phyloP scores from a whole-genome alignment of 345 rosid species.

The Corchorus capsularis region DNA sequence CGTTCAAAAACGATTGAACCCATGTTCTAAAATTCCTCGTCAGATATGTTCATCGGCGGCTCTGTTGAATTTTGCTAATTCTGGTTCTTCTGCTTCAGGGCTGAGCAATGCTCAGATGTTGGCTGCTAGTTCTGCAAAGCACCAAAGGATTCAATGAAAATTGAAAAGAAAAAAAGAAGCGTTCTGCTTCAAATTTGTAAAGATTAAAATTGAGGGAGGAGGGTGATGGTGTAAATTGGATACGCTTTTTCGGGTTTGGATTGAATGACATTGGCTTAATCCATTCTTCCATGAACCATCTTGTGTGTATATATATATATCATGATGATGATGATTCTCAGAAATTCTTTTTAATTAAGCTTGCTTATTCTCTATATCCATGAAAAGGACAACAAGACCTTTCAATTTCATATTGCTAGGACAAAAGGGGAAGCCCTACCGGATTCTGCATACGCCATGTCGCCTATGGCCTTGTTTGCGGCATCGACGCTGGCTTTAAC shows the following conservation, averaged over 20 bases:
- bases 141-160: conserved; percentile 62
- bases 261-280: conserved; percentile 23
- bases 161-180: not conserved
- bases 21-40: conserved; percentile 28
- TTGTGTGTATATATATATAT: too few relatives aligned
- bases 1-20: not conserved
- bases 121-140: conserved; percentile 39
- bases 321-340: too few relatives aligned
- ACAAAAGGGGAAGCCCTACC: too few relatives aligned
- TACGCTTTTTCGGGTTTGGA: conserved; percentile 13
- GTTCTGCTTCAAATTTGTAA: conserved; percentile 8
- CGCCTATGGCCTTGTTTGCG: too few relatives aligned
- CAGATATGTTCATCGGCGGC: conserved; percentile 51
- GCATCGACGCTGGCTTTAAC: too few relatives aligned
- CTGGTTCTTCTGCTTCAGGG: conserved; percentile 35
- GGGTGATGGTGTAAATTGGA: conserved; percentile 38
- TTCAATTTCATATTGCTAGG: too few relatives aligned
- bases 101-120: conserved; percentile 24
- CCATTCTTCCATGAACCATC: too few relatives aligned
- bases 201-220: conserved; percentile 14
- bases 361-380: too few relatives aligned
- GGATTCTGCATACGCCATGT: too few relatives aligned
- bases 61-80: conserved; percentile 8
- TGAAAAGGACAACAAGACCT: too few relatives aligned
- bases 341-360: too few relatives aligned